Base-by-base conservation (phyloP, 2,329 filamentous ascomycete species). In the Colletotrichum sp. region DNA sequence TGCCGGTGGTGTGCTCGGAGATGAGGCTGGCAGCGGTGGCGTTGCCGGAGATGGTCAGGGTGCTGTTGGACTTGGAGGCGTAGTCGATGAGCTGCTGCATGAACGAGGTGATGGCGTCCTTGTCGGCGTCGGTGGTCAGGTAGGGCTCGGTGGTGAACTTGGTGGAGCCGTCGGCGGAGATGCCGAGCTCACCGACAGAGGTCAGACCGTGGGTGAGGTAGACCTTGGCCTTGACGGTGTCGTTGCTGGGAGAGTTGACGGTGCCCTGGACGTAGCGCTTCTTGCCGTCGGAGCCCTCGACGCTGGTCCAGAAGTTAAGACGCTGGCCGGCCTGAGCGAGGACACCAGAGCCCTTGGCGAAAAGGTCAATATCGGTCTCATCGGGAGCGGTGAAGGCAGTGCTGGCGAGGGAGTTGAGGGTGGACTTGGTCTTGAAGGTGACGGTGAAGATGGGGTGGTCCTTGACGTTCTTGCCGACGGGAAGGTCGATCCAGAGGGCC, bases 121-220 rank as follows among this genome's bases (percentile, higher is more conserved):
- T 78, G 69, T 84, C 83, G 8, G 76, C 81, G 0, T 76, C 73
- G 2, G 81, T 87, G 72, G 83, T 76, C 5, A 76, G 80, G 79
- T 79, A 85, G 15, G 86, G 83, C 63, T 82, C 80, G 26, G 83
- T 83, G 13, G 82, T 84, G 44, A 88, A 86, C 76, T 87, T 84
- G 52, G 88, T 89, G 18, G 82, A 78, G 21, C 85, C 86, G 0
- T 83, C 79, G 24, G 83, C 80, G 30, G 85, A 86, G 44, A 89
- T 86, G n/a, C 83, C 81, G 18, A 90, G 82, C n/a, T 86, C 80
- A 36, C 89, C 87, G 68, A 86, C 83, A 55, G 89, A 90, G 9
- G 86, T 87, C 6, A 88, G 85, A 12, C 88, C 87, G 59, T 89
- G 88, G 24, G 86, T 89, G 16, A 91, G 85, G 82, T 90, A 90